These are phyloP conservation scores for Candida frijolesensis DNA, from an alignment of 1,139 yeast species.

Conservation along the genomic window DNA sequence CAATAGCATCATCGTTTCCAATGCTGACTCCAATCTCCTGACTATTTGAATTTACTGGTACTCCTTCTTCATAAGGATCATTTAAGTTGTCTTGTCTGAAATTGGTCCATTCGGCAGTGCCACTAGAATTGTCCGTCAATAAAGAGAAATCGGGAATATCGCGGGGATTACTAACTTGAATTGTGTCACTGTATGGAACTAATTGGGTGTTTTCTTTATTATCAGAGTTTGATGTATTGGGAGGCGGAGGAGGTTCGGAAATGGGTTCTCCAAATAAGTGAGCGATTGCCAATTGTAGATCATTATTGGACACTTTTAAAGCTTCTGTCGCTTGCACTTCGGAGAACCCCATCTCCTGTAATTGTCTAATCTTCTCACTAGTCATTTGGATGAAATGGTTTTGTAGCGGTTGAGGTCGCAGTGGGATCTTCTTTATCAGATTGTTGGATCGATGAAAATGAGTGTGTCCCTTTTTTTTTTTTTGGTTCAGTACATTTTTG, in stretches of 20 bases:
- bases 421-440: too few relatives aligned
- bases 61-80: neutral
- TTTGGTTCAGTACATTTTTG: too few relatives aligned
- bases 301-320: constrained; percentile 41
- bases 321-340: constrained; percentile 47
- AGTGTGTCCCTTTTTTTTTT: too few relatives aligned
- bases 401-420: neutral
- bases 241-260: constrained; percentile 15
- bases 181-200: constrained; percentile 18
- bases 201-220: constrained; percentile 12
- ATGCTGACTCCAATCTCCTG: neutral
- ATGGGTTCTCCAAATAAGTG: constrained; percentile 50
- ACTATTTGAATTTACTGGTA: neutral
- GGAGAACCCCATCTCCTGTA: constrained; percentile 66
- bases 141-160: constrained; percentile 17
- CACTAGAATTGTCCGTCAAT: constrained; percentile 4
- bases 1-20: neutral
- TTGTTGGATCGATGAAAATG: too few relatives aligned
- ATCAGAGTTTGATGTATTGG: neutral
- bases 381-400: constrained; percentile 10
- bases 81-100: neutral
- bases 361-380: constrained; percentile 29
- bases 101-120: constrained; percentile 7
- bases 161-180: constrained; percentile 21
- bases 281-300: constrained; percentile 57